Evolutionary conservation across 1,284 basidiomycete species (phyloP).

Genomic region (Golubevia sp.): DNA sequence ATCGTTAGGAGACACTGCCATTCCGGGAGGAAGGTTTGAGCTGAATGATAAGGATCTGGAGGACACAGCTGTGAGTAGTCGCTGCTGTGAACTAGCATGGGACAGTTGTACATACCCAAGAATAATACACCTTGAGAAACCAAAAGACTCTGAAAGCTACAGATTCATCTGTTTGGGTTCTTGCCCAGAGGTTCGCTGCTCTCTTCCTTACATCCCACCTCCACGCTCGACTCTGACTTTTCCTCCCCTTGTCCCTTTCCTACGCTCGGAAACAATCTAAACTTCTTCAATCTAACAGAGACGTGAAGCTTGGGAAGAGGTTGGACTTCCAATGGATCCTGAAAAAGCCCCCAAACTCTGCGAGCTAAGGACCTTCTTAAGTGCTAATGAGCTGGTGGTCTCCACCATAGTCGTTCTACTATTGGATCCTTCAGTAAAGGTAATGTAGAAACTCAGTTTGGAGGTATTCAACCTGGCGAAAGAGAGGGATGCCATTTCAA

Average conservation of each 20-base stretch:
- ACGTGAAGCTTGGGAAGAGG: not conserved
- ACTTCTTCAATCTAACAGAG: no score
- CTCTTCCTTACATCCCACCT: no score
- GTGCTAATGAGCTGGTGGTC: constrained; percentile 53
- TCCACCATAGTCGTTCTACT: constrained; percentile 48
- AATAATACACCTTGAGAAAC: no score
- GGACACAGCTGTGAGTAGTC: constrained; percentile 31
- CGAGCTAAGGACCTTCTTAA: constrained; percentile 43
- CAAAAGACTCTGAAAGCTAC: no score
- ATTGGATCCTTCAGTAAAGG: constrained; percentile 26
- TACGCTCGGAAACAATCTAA: no score
- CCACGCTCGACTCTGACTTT: no score
- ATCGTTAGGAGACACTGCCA: constrained; percentile 43
- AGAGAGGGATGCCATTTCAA: not conserved
- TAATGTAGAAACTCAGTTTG: constrained; percentile 2
- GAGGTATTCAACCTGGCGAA: constrained; percentile 1
- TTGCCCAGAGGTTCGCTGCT: not conserved
- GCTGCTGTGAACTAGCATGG: no score
- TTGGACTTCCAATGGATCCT: not conserved
- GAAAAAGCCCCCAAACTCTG: constrained; percentile 25
- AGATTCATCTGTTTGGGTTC: not conserved
- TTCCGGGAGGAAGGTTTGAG: constrained; percentile 53
- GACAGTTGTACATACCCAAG: no score
- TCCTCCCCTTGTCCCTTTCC: no score
- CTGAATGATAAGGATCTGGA: constrained; percentile 38